Evolutionary conservation across 345 rosid genomes (phyloP).

Genomic region (Eucalyptus fibrosa): DNA sequence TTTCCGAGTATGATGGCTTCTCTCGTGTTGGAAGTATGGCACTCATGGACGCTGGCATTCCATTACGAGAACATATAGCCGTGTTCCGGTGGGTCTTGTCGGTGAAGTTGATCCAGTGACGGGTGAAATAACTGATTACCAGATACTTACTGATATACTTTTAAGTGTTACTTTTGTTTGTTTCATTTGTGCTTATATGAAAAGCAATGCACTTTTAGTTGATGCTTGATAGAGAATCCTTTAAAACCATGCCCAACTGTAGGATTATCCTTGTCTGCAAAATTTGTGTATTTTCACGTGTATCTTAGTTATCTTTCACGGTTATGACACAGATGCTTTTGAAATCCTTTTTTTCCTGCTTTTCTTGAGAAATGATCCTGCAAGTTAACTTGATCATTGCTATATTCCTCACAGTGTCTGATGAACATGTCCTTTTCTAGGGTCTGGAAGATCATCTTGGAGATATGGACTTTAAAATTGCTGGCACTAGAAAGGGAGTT

Average conservation of each 20-base stretch:
- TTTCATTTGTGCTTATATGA: background rate
- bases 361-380: background rate
- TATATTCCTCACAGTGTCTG: background rate
- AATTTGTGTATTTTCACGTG: background rate
- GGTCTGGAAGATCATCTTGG: slow-evolving; percentile 98
- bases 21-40: slow-evolving; percentile 80
- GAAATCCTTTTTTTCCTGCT: background rate
- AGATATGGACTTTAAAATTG: slow-evolving; percentile 96
- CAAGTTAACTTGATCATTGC: background rate
- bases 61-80: slow-evolving; percentile 73
- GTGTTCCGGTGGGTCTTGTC: slow-evolving; percentile 42
- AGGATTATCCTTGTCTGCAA: background rate
- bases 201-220: background rate
- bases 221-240: background rate
- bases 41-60: slow-evolving; percentile 93
- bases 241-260: background rate
- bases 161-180: slow-evolving; percentile 17
- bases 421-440: slow-evolving; percentile 11
- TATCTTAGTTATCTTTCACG: background rate
- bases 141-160: slow-evolving; percentile 82
- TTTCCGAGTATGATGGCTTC: background rate
- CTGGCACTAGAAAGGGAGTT: slow-evolving; percentile 80
- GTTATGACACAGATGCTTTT: background rate
- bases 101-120: slow-evolving; percentile 62
- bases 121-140: slow-evolving; percentile 68